Base-by-base conservation (phyloP, 2,329 filamentous ascomycete species). In the Colletotrichum kahawae region DNA sequence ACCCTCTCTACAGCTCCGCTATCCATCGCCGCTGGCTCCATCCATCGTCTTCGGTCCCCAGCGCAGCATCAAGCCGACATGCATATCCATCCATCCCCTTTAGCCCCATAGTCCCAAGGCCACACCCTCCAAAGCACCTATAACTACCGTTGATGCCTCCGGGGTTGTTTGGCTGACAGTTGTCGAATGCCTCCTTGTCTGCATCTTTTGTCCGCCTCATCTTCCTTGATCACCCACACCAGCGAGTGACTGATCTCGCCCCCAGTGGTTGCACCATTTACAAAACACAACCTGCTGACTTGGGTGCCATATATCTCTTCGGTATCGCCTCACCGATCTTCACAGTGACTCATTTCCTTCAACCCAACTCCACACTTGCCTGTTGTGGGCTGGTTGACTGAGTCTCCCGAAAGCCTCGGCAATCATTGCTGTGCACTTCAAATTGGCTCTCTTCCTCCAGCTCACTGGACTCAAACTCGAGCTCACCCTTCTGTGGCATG, bases 301-400 rank as follows among this genome's bases (percentile, higher is more conserved):
- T 70, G 76, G 29, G 78, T 78, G 73, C 63, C 83, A 84, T 87
- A 87, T 86, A 87, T 81, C 78, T 80, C 77, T 77, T 79, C 80
- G 80, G 77, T 78, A 80, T 82, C 80, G 81, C 81, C 84, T 86
- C 84, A 85, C 84, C 81, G 74, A 80, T 80, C 81, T 85, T 86
- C 84, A 87, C 85, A 75, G 81, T 84, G 84, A 85, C 83, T 85
- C 85, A 85, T 83, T 82, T 78, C 79, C 81, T 79, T 77, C 77
- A 78, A 76, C 79, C 74, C 78, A 79, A 76, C 79, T 80, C 79
- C 78, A 78, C 77, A 77, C 27, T 67, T 75, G 36, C 67, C 63
- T 70, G 38, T 33, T 38, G 65, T 66, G 74, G 67, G 74, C 74
- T 67, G 66, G 59, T 70, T 70, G 71, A 56, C 51, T 56, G 60